Conservation (phyloP, 495 filamentous ascomycete genomes). For the Neurospora terricola region DNA sequence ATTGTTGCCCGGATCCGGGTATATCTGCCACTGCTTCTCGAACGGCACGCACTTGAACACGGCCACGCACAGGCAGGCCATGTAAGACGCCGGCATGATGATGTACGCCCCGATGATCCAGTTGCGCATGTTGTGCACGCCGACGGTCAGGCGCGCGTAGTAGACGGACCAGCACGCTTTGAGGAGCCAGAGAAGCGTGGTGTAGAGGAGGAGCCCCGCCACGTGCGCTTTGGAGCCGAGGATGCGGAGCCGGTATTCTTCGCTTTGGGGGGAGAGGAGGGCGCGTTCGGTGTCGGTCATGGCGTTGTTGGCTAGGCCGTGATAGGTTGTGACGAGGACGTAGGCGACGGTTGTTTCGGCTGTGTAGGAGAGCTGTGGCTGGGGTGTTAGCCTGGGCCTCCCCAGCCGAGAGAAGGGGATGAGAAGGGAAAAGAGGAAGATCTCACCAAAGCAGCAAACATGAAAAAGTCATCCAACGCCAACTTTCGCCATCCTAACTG, state of each 20-base stretch:
- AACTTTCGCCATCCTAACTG: slow-evolving; percentile 17
- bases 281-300: slow-evolving; percentile 46
- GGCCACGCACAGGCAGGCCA: slow-evolving; percentile 44
- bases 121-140: slow-evolving; percentile 6
- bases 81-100: slow-evolving; percentile 41
- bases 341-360: slow-evolving; percentile 25
- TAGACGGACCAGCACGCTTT: slow-evolving; percentile 52
- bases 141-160: slow-evolving; percentile 50
- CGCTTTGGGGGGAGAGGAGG: slow-evolving; percentile 30
- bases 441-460: slow-evolving; percentile 21
- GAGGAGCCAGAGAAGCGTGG: slow-evolving; percentile 45
- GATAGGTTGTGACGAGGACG: slow-evolving; percentile 27
- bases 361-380: slow-evolving; percentile 22
- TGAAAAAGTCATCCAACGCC: slow-evolving; percentile 42
- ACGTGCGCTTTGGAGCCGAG: slow-evolving; percentile 52
- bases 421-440: neutral
- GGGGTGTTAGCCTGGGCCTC: neutral
- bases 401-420: too few species aligned
- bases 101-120: slow-evolving; percentile 45
- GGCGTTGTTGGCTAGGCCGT: slow-evolving; percentile 49
- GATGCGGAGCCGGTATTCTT: slow-evolving; percentile 40
- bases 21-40: slow-evolving; percentile 45
- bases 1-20: slow-evolving; percentile 43
- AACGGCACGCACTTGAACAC: slow-evolving; percentile 44
- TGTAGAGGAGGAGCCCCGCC: slow-evolving; percentile 49